Conservation (phyloP, 2,329 filamentous ascomycete species). For the Lecanicillium sp. region DNA sequence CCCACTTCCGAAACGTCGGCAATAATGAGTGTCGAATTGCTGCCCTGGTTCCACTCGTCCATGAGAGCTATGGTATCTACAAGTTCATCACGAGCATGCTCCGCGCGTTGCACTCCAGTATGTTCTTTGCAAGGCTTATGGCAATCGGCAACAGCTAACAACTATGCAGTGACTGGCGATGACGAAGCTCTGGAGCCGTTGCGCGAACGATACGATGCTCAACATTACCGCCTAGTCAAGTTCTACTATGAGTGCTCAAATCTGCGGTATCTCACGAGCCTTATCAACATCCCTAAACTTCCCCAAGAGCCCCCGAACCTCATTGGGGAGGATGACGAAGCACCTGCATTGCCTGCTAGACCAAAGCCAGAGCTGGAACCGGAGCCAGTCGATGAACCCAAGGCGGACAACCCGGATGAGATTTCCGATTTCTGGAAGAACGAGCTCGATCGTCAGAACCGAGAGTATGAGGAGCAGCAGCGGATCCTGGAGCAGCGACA, state of each 20-base stretch:
- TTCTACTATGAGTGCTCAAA: conserved; percentile 99
- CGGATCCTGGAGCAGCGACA: conserved; percentile 80
- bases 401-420: conserved; percentile 77
- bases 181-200: conserved; percentile 87
- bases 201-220: conserved; percentile 82
- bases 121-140: conserved; percentile 22
- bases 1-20: conserved; percentile 82
- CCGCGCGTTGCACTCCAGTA: conserved; percentile 92
- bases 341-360: conserved; percentile 73
- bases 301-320: conserved; percentile 90
- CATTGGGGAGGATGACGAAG: conserved; percentile 74
- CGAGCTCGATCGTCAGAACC: conserved; percentile 83
- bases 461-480: conserved; percentile 93
- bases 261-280: conserved; percentile 86
- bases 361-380: conserved; percentile 71
- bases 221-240: conserved; percentile 91
- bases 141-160: background rate
- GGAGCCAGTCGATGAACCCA: conserved; percentile 59
- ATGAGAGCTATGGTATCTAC: conserved; percentile 98
- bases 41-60: conserved; percentile 83
- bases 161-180: conserved; percentile 50
- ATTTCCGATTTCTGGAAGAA: conserved; percentile 98
- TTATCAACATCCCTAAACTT: conserved; percentile 93
- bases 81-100: conserved; percentile 99
- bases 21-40: conserved; percentile 98